A percentile compares a stretch with the other conserved stretches of the same genome.
phyloP scores from a whole-genome alignment of 176 grass and related monocot genomes.

The Areca catechu region DNA sequence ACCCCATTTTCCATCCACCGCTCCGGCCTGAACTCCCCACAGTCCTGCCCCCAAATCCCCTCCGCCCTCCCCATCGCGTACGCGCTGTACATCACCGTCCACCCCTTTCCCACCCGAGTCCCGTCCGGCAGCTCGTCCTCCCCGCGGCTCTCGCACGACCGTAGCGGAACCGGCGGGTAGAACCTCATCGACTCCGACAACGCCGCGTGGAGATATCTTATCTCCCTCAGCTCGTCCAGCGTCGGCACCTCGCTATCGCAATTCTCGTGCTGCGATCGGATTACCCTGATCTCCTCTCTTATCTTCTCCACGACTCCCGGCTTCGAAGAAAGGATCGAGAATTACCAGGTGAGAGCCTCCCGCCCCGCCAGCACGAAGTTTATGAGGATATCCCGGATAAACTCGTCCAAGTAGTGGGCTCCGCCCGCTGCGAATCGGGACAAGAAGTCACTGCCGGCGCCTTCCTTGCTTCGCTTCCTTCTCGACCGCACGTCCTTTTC shows the following conservation, averaged over 20 bases:
- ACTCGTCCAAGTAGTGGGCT: no score
- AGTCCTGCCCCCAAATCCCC: slow-evolving; percentile 31
- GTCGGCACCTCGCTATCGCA: neutral
- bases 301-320: slow-evolving; percentile 10
- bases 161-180: slow-evolving; percentile 27
- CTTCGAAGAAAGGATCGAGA: slow-evolving; percentile 22
- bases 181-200: slow-evolving; percentile 33
- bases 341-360: slow-evolving; percentile 47
- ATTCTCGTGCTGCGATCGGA: slow-evolving; percentile 1
- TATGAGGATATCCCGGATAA: slow-evolving; percentile 4
- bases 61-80: slow-evolving; percentile 25
- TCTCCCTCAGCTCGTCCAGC: slow-evolving; percentile 25
- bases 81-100: slow-evolving; percentile 16
- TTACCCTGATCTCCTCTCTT: slow-evolving; percentile 8
- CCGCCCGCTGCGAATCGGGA: no score
- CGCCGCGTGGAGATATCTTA: slow-evolving; percentile 33
- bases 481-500: no score
- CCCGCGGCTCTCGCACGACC: slow-evolving; percentile 25
- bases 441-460: no score
- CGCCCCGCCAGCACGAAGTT: slow-evolving; percentile 42
- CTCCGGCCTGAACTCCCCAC: slow-evolving; percentile 22
- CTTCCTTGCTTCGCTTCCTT: no score
- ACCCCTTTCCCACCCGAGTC: slow-evolving; percentile 31
- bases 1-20: slow-evolving; percentile 24
- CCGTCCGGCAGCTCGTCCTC: slow-evolving; percentile 44